Evolutionary conservation across 2,329 filamentous ascomycete genomes (phyloP), one percentile per base, ranked within the genome.

Genomic region (Aspergillus awamori): DNA sequence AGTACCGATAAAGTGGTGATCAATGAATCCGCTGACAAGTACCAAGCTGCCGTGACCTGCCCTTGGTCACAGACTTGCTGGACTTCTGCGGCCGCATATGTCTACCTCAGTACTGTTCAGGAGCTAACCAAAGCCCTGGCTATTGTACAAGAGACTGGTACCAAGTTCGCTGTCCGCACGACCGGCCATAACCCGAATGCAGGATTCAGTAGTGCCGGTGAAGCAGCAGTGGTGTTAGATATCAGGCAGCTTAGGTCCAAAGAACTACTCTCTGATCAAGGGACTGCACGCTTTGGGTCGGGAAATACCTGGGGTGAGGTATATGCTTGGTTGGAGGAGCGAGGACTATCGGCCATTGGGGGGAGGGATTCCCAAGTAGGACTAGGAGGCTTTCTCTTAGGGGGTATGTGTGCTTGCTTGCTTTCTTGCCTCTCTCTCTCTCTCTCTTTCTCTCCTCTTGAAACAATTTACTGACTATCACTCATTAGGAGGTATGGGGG

Each of bases 301-400:
- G 54, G 54, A 38, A 48, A 38, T 38, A 57, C 54, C 30, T 57
- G 54, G 39, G 54, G 54, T 6, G 54, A 57, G 26, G 54, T 57
- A 5, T 57, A 57, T 49, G 17, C 17, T 38, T 57, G 54, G 54
- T 17, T 57, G 26, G 54, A 57, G 43, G 41, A 26, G 54, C 43
- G 22, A 24, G 43, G 43, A 10, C n/a, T 57, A 22, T 57, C 54
- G 0, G 54, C 41, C 41, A 57, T 57, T 49, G 54, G 54, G 22
- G 54, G 54, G 2, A 45, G 54, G 22, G 54, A 57, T 11, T 15
- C 33, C 3, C 55, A 58, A 33, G 51, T 53, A 4, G 51, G 51
- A n/a, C 36, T 53, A 15, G 51, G 51, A 13, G 51, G 51, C 1
- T 53, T 53, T 28, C 51, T 53, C 8, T 53, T 53, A 30, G 51